Evolutionary conservation across 2,329 filamentous ascomycete species (phyloP).

Genomic region (Ceratocystis destructans): DNA sequence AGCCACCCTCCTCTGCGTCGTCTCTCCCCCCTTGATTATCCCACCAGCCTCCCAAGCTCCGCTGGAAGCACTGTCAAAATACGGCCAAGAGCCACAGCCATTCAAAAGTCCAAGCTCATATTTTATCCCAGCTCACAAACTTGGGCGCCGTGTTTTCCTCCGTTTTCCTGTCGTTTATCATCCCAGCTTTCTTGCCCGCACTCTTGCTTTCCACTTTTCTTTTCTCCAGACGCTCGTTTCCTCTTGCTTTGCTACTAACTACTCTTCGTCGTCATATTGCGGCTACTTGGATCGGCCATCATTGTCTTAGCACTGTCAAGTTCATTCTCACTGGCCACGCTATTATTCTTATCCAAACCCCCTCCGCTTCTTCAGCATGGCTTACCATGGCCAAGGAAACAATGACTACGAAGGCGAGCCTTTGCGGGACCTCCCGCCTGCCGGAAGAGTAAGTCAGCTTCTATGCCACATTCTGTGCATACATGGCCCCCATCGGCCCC

Average conservation of each 20-base stretch:
- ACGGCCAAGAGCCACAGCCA: not conserved
- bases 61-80: not conserved
- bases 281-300: not conserved
- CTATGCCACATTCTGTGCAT: not conserved
- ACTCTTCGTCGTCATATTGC: not conserved
- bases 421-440: slow-evolving; percentile 51
- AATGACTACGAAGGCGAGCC: slow-evolving; percentile 47
- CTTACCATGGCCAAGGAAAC: slow-evolving; percentile 48
- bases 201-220: not conserved
- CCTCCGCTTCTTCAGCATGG: slow-evolving; percentile 29
- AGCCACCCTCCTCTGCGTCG: not conserved
- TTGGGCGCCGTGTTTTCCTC: not conserved
- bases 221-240: not conserved
- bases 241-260: not conserved
- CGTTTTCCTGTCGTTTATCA: not conserved
- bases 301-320: not conserved
- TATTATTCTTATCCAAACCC: not conserved
- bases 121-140: not conserved
- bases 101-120: not conserved
- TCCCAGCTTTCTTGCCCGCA: not conserved
- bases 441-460: slow-evolving; percentile 41
- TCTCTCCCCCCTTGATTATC: slow-evolving; percentile 10
- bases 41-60: slow-evolving; percentile 10
- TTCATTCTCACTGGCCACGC: not conserved
- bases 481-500: not conserved